These are phyloP conservation scores for Fusarium sp. DNA, from an alignment of 2,329 filamentous ascomycete genomes.

Conservation along the genomic window DNA sequence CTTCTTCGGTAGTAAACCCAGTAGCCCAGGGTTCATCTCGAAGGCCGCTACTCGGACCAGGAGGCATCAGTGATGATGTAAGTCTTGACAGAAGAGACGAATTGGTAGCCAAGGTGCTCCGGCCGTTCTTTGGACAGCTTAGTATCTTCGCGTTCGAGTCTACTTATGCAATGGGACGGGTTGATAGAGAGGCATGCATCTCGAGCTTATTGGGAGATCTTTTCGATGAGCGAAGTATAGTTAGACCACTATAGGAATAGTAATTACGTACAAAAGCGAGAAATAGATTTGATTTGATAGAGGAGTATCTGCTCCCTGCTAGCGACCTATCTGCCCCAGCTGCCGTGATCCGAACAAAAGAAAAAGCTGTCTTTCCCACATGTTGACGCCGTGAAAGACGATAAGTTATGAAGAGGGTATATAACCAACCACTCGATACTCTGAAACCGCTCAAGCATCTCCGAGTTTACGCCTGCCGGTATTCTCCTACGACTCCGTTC, in stretches of 20 bases:
- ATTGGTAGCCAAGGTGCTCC: constrained; percentile 80
- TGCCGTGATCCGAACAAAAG: constrained; percentile 3
- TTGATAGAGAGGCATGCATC: constrained; percentile 74
- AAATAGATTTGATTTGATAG: constrained; percentile 30
- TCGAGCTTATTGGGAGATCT: constrained; percentile 76
- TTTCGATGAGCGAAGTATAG: constrained; percentile 80
- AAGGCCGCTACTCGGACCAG: constrained; percentile 63
- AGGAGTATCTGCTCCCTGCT: constrained; percentile 19
- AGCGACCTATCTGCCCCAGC: constrained; percentile 15
- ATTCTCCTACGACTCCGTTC: background rate
- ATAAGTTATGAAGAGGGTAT: background rate
- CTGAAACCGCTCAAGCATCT: background rate
- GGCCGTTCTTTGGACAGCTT: constrained; percentile 90
- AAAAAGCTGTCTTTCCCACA: background rate
- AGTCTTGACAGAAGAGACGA: constrained; percentile 71
- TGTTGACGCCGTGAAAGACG: background rate
- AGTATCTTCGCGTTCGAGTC: constrained; percentile 95
- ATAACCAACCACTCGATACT: constrained; percentile 3
- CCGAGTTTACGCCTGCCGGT: background rate
- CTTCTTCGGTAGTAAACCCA: constrained; percentile 54
- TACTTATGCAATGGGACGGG: constrained; percentile 82
- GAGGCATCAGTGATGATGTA: constrained; percentile 67
- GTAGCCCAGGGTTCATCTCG: constrained; percentile 53
- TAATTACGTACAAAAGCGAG: constrained; percentile 6
- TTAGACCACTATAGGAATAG: constrained; percentile 63